A percentile compares a stretch with the other conserved stretches of the same genome.
Conservation (phyloP, 495 filamentous ascomycete species). For the Poronia punctata region DNA sequence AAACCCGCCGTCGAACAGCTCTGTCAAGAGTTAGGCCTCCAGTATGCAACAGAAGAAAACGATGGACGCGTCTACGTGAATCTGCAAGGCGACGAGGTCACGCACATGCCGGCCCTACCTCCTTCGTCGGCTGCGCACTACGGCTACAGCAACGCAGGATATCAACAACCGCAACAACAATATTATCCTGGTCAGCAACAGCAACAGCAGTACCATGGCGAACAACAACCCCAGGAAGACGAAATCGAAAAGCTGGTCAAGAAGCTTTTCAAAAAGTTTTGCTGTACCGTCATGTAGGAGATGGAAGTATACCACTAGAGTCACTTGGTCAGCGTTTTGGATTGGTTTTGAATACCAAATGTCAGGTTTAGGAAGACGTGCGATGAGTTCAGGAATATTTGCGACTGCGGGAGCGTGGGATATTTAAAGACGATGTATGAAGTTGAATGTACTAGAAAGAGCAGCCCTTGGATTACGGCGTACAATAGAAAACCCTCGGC, state of each 20-base stretch:
- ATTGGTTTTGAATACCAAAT: too few species aligned
- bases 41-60: constrained; percentile 80
- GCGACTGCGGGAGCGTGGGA: too few species aligned
- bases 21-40: constrained; percentile 71
- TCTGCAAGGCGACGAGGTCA: constrained; percentile 28
- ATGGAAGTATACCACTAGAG: background rate
- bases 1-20: constrained; percentile 85
- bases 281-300: constrained; percentile 72
- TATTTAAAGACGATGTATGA: too few species aligned
- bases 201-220: constrained; percentile 24
- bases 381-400: too few species aligned
- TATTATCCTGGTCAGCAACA: constrained; percentile 27
- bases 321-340: too few species aligned
- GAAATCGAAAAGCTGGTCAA: constrained; percentile 58
- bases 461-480: too few species aligned
- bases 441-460: too few species aligned
- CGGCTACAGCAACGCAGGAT: constrained; percentile 11
- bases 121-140: constrained; percentile 31
- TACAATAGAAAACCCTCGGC: too few species aligned
- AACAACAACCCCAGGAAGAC: constrained; percentile 47
- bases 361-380: too few species aligned
- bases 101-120: constrained; percentile 44
- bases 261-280: constrained; percentile 56
- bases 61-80: constrained; percentile 68
- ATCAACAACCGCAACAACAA: constrained; percentile 8